Percentiles rank a stretch among this genome's conserved stretches.
Conservation (phyloP, 352 stramenopile genomes). For the Globisporangium recalcitrans region DNA sequence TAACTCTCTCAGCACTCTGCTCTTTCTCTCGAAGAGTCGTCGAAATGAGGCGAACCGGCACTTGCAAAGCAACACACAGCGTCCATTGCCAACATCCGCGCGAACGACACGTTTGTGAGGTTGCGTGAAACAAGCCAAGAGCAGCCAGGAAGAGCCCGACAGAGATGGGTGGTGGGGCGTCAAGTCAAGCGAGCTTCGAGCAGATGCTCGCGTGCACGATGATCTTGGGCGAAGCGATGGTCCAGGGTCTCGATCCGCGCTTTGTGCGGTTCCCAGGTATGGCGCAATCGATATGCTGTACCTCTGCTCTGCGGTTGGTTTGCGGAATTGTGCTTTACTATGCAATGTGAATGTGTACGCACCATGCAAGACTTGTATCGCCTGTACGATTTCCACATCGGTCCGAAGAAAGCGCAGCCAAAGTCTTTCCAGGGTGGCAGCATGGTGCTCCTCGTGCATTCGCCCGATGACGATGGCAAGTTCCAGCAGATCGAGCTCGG, state of each 20-base stretch:
- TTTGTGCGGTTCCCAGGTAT: conserved; percentile 73
- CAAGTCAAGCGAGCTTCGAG: conserved; percentile 63
- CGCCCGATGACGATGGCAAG: conserved; percentile 41
- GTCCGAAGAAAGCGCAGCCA: conserved; percentile 48
- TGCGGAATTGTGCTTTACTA: background rate
- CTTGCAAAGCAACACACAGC: too few species aligned
- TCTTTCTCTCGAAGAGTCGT: conserved; percentile 4
- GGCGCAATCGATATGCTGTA: background rate
- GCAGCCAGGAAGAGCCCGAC: background rate
- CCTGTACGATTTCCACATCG: conserved; percentile 80
- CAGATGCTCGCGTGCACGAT: conserved; percentile 86
- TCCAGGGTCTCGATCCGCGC: conserved; percentile 69
- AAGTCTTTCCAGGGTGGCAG: conserved; percentile 50
- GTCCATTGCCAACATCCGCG: background rate
- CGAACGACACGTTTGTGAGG: background rate
- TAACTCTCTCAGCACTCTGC: too few species aligned
- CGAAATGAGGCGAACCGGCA: background rate
- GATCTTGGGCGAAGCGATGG: conserved; percentile 78
- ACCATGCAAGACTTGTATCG: conserved; percentile 54
- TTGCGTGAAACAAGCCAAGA: too few species aligned
- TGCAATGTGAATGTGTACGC: background rate
- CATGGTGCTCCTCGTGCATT: conserved; percentile 62
- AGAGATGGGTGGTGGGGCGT: conserved; percentile 61
- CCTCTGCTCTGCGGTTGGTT: background rate
- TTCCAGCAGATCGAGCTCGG: conserved; percentile 40